phyloP scores from a whole-genome alignment of 1,139 yeast genomes.

The Meyerozyma elateridarum region DNA sequence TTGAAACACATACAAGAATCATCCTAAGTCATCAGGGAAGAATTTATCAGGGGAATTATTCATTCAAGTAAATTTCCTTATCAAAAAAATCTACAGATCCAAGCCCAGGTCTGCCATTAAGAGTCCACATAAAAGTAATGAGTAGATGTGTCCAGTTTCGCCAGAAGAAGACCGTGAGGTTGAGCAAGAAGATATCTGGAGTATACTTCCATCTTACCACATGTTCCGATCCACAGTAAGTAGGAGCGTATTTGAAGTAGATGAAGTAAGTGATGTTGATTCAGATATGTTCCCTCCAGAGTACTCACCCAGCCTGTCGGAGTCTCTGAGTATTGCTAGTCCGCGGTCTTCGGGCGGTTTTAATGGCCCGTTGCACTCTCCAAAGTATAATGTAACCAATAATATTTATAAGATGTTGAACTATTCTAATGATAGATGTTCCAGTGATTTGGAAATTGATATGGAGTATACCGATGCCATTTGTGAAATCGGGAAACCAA shows the following conservation, averaged over 20 bases:
- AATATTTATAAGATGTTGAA: neutral
- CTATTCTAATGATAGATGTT: neutral
- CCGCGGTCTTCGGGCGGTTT: neutral
- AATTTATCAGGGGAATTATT: too few species aligned
- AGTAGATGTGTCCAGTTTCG: neutral
- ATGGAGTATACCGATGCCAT: neutral
- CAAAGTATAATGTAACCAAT: conserved; percentile 2
- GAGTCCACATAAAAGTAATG: too few species aligned
- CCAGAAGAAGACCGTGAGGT: conserved; percentile 1
- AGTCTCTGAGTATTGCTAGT: neutral
- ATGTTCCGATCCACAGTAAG: conserved; percentile 2
- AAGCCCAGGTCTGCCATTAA: too few species aligned
- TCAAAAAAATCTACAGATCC: too few species aligned
- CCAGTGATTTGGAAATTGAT: neutral
- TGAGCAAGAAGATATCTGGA: conserved; percentile 1
- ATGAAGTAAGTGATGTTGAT: conserved; percentile 1
- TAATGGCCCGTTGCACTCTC: neutral
- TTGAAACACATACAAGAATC: too few species aligned
- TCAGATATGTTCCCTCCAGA: neutral
- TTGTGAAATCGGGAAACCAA: neutral
- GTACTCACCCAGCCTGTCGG: conserved; percentile 1
- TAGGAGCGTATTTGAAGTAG: neutral
- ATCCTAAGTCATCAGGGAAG: too few species aligned
- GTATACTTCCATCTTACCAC: conserved; percentile 5
- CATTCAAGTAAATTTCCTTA: too few species aligned